A percentile compares a stretch with the other conserved stretches of the same genome.
Conservation (phyloP, 257 asterid species). For the Solanum etuberosum region DNA sequence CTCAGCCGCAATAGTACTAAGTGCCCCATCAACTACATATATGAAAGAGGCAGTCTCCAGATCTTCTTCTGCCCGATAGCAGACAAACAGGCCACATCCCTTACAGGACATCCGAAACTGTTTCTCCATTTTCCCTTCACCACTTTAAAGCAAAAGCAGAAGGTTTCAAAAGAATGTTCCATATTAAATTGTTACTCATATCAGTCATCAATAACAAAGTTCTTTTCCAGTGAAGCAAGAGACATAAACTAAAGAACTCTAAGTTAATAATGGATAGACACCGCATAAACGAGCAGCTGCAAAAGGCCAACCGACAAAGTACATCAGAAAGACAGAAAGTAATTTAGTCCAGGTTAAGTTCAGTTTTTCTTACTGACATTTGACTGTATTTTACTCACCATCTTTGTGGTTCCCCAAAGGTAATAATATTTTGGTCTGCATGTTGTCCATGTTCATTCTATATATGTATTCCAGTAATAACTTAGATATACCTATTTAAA, state of each 20-base stretch:
- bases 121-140: constrained; percentile 93
- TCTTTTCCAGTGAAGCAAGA: neutral
- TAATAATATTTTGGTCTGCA: neutral
- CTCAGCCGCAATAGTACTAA: constrained; percentile 95
- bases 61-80: constrained; percentile 92
- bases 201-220: neutral
- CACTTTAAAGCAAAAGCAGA: constrained; percentile 32
- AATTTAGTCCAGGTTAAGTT: neutral
- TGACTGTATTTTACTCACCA: neutral
- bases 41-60: constrained; percentile 63
- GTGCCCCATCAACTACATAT: constrained; percentile 93
- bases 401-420: neutral
- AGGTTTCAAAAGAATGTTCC: neutral
- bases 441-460: neutral
- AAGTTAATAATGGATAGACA: neutral
- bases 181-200: neutral
- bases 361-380: neutral
- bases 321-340: neutral
- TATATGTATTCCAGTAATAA: neutral
- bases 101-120: constrained; percentile 87
- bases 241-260: neutral
- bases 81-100: constrained; percentile 89
- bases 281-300: neutral
- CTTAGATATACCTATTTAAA: neutral
- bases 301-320: neutral